Conservation (phyloP, 257 asterid species). For the Euphrasia confusa region DNA sequence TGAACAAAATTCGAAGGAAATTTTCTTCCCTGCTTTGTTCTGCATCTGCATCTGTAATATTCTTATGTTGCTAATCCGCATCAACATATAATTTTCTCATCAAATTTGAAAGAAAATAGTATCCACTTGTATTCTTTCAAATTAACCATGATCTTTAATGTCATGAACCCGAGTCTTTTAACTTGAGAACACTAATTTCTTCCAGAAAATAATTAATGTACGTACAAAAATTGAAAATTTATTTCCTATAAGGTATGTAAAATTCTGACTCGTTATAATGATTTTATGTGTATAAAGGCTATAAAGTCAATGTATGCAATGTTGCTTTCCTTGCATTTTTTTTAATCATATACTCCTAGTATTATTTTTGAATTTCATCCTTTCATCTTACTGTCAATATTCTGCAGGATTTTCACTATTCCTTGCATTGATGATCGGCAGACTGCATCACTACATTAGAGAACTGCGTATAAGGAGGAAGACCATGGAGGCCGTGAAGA, state of each 20-base stretch:
- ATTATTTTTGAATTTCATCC: background rate
- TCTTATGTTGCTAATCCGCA: background rate
- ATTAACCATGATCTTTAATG: background rate
- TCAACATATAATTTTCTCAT: slow-evolving; percentile 1
- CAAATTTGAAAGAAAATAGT: background rate
- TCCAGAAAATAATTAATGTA: background rate
- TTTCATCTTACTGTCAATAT: slow-evolving; percentile 4
- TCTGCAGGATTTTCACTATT: slow-evolving; percentile 72
- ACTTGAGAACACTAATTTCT: slow-evolving; percentile 8
- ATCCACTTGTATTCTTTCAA: background rate
- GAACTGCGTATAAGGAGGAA: slow-evolving; percentile 78
- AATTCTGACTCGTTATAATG: background rate
- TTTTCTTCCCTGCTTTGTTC: background rate
- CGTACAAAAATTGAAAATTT: background rate
- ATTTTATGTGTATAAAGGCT: background rate
- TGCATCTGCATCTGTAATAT: background rate
- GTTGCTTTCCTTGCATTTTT: background rate
- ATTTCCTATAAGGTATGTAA: background rate
- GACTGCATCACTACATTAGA: slow-evolving; percentile 76
- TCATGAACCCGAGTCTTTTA: background rate
- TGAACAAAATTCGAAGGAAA: slow-evolving; percentile 5
- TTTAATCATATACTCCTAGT: background rate
- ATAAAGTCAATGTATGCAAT: background rate
- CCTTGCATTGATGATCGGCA: slow-evolving; percentile 78
- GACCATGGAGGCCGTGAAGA: slow-evolving; percentile 62